These are phyloP conservation scores for Solanum hybrid DNA, from an alignment of 305 asterid species.

Conservation along the genomic window DNA sequence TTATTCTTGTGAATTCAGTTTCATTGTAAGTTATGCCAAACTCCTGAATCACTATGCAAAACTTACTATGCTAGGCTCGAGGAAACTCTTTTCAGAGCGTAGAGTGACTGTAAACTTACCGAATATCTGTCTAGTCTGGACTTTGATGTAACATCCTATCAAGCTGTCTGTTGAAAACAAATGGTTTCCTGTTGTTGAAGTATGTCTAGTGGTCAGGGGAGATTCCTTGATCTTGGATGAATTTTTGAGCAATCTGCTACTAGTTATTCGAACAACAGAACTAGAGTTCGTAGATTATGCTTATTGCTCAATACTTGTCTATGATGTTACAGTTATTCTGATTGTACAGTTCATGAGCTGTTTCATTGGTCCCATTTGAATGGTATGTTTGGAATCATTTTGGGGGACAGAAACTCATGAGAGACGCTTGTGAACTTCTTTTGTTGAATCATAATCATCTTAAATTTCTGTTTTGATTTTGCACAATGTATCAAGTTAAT, in stretches of 20 bases:
- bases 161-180: not conserved
- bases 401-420: not conserved
- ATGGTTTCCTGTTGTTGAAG: slow-evolving; percentile 1
- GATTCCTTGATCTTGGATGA: not conserved
- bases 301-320: not conserved
- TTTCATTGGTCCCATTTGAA: not conserved
- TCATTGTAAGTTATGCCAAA: not conserved
- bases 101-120: not conserved
- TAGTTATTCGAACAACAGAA: not conserved
- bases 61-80: not conserved
- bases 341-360: not conserved
- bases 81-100: not conserved
- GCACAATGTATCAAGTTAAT: not conserved
- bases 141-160: not conserved
- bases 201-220: not conserved
- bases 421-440: not conserved
- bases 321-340: not conserved
- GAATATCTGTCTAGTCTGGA: not conserved
- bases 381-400: not conserved
- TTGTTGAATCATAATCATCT: not conserved
- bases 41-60: not conserved
- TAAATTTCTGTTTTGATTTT: not conserved
- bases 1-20: not conserved
- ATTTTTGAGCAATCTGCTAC: not conserved
- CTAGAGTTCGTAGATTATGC: not conserved